Conservation (phyloP, 352 stramenopile genomes). For the Stramenopiles sp. region DNA sequence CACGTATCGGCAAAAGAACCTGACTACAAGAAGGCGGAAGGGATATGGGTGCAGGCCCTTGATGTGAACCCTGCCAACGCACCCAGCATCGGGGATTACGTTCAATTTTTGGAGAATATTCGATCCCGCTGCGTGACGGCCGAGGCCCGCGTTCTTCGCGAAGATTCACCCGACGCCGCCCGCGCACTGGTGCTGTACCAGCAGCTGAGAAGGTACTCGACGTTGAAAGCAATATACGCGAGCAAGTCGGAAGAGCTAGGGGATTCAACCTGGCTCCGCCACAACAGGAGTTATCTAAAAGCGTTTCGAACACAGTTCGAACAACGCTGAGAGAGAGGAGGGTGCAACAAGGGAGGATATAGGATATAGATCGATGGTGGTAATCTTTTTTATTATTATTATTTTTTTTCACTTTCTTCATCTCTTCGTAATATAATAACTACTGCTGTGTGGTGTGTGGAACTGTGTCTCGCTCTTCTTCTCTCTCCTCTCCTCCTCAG, state of each 20-base stretch:
- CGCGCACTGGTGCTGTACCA: neutral
- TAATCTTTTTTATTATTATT: no score
- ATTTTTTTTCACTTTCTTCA: no score
- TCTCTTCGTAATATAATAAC: no score
- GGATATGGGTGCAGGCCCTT: neutral
- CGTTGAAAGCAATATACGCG: neutral
- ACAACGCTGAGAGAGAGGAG: no score
- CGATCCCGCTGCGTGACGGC: neutral
- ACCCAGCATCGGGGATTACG: neutral
- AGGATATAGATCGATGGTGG: no score
- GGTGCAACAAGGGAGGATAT: no score
- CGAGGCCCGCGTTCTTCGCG: neutral
- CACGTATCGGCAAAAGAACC: neutral
- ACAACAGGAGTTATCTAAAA: neutral
- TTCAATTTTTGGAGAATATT: slow-evolving; percentile 5
- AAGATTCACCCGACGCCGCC: neutral
- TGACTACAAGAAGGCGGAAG: neutral
- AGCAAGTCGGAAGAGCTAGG: neutral
- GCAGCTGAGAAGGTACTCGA: neutral
- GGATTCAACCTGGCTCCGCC: neutral
- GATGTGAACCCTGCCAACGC: neutral
- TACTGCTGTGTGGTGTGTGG: no score
- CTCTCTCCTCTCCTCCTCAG: no score
- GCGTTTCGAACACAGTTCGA: neutral
- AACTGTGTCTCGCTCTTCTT: no score